phyloP scores from a whole-genome alignment of 768 basidiomycete genomes.

The Suillus hirtellus region DNA sequence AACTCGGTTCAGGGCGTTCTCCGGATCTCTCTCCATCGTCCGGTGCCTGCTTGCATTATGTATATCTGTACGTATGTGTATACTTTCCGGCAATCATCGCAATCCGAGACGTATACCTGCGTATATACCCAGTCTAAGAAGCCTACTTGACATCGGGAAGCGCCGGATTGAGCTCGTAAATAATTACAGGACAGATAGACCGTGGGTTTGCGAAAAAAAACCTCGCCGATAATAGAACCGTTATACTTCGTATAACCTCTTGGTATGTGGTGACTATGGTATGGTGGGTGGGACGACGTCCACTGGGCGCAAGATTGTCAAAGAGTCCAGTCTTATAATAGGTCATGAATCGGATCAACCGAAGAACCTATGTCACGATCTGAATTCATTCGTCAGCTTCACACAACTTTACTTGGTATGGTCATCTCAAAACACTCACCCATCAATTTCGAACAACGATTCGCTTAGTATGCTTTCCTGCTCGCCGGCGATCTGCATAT shows the following conservation, averaged over 20 bases:
- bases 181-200: slow-evolving; percentile 3
- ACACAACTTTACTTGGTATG: too few species aligned
- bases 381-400: slow-evolving; percentile 3
- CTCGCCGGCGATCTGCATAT: slow-evolving; percentile 70
- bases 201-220: slow-evolving; percentile 3
- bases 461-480: slow-evolving; percentile 78
- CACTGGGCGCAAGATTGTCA: neutral
- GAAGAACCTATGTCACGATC: neutral
- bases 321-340: neutral
- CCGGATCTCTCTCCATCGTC: slow-evolving; percentile 5
- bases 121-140: slow-evolving; percentile 1
- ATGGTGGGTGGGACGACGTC: neutral
- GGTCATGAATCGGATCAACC: slow-evolving; percentile 1
- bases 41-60: slow-evolving; percentile 6
- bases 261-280: neutral
- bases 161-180: neutral
- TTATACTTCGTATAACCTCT: slow-evolving; percentile 5
- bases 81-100: slow-evolving; percentile 3
- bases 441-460: slow-evolving; percentile 54
- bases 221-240: neutral
- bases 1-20: neutral
- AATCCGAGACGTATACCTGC: neutral
- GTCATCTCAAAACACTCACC: neutral
- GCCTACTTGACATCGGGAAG: slow-evolving; percentile 1
- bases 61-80: slow-evolving; percentile 3